Evolutionary conservation across 495 filamentous ascomycete genomes (phyloP), one percentile per base, ranked within the genome.

Genomic region (Trichoderma reesei): DNA sequence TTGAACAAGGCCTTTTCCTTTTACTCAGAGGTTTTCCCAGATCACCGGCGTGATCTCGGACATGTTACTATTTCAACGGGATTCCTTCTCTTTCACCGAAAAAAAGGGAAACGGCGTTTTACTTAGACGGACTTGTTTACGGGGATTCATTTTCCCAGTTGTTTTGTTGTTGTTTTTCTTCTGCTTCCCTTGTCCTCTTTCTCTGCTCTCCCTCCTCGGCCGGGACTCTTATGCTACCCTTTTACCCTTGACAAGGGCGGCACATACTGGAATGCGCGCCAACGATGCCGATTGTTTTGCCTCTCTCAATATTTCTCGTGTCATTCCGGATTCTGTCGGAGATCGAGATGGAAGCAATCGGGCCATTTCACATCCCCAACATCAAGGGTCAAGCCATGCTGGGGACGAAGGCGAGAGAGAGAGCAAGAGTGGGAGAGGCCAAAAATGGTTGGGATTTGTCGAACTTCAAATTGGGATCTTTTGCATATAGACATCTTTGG

Each of bases 21-120:
- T n/a, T n/a, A 63, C 69, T 71, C 61, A 68, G 67, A 67, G 72
- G n/a, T n/a, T n/a, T 71, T 70, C 65, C 41, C 65, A 68, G 64
- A 64, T 64, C 67, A 62, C 66, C 26, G 31, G 20, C n/a, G 65
- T 64, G 70, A 66, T 60, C 62, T 61, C 42, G 66, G 69, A 56
- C 65, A 64, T 66, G 67, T 64, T 64, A 63, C 56, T 62, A 34
- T 59, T 62, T 41, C 51, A 31, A 36, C n/a, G 65, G 70, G 70
- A 63, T 67, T 65, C 66, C 70, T 62, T 64, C n/a, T n/a, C n/a
- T n/a, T 44, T 44, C 41, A 44, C 41, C 41, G n/a, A 48, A 48
- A 48, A 39, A 61, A 54, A 63, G 65, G n/a, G n/a, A n/a, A 63
- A 66, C 54, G 64, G 65, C 64, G 39, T 66, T 60, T 36, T 39